Percentiles rank a stretch among this genome's conserved stretches.
phyloP scores from a whole-genome alignment of 2,329 filamentous ascomycete species.

The Sporothrix pallida region DNA sequence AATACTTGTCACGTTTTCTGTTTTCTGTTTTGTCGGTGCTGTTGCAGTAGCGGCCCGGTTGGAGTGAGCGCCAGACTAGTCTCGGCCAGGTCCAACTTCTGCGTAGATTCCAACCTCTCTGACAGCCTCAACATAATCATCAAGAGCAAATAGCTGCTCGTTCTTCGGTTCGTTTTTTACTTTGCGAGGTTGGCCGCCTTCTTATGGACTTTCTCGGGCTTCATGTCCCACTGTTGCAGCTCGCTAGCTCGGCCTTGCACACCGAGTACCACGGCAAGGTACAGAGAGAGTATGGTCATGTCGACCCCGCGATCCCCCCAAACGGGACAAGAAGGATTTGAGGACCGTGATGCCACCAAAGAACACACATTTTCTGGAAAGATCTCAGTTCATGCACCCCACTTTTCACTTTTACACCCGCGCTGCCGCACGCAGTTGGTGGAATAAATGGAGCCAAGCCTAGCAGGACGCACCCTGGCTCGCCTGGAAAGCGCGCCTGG shows the following conservation, averaged over 20 bases:
- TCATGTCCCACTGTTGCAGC: slow-evolving; percentile 11
- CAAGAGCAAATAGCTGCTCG: neutral
- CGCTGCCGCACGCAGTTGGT: slow-evolving; percentile 30
- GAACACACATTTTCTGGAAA: too few relatives aligned
- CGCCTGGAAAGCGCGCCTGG: neutral
- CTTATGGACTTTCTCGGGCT: neutral
- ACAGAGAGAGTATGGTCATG: too few relatives aligned
- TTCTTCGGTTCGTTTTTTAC: neutral
- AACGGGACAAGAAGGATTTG: too few relatives aligned
- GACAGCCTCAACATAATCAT: too few relatives aligned
- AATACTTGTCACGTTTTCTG: neutral
- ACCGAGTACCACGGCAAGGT: neutral
- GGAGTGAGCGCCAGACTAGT: too few relatives aligned
- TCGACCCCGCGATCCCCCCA: too few relatives aligned
- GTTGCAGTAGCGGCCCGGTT: neutral
- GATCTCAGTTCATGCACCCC: neutral
- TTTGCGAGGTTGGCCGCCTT: neutral
- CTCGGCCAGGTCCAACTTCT: too few relatives aligned
- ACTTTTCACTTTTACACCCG: too few relatives aligned
- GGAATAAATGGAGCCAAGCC: slow-evolving; percentile 31
- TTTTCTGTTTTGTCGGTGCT: too few relatives aligned
- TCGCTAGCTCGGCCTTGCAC: slow-evolving; percentile 1
- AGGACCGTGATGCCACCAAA: too few relatives aligned
- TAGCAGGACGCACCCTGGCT: too few relatives aligned
- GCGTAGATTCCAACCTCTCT: too few relatives aligned